Evolutionary conservation across 2,329 filamentous ascomycete species (phyloP).

Genomic region (Alternaria consortialis): DNA sequence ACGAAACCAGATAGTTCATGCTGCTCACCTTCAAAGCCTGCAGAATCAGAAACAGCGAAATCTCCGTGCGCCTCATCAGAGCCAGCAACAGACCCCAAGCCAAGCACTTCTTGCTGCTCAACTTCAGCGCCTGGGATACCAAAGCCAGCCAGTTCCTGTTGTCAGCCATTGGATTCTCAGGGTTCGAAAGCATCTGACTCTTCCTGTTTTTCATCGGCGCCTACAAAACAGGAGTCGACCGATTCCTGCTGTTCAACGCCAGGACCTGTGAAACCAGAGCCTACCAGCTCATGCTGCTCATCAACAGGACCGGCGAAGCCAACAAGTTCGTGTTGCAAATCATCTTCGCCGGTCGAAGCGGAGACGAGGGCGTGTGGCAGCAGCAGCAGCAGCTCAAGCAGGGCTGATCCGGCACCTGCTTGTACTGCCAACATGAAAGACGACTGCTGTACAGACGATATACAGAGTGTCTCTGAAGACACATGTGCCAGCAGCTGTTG

Average conservation of each 20-base stretch:
- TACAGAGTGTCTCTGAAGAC: neutral
- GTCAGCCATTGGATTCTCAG: neutral
- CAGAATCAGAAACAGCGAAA: neutral
- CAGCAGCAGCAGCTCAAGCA: neutral
- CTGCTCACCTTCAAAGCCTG: neutral
- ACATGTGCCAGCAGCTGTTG: constrained; percentile 9
- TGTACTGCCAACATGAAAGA: neutral
- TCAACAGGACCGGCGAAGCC: neutral
- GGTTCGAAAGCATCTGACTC: neutral
- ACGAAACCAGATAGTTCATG: neutral
- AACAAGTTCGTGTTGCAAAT: neutral
- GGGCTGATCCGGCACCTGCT: neutral
- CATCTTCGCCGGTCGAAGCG: neutral
- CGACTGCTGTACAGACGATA: neutral
- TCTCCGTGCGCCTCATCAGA: neutral
- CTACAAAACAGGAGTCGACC: neutral
- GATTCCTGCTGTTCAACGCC: neutral
- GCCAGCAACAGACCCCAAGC: neutral
- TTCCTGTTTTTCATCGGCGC: neutral
- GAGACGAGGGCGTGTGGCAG: neutral
- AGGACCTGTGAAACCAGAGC: constrained; percentile 1
- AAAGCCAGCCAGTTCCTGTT: neutral
- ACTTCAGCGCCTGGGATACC: neutral
- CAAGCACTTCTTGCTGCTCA: neutral
- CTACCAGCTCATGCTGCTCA: constrained; percentile 18